Base-by-base conservation (phyloP, 192 early-diverging fungal genomes). In the Rhizophagus sp. region DNA sequence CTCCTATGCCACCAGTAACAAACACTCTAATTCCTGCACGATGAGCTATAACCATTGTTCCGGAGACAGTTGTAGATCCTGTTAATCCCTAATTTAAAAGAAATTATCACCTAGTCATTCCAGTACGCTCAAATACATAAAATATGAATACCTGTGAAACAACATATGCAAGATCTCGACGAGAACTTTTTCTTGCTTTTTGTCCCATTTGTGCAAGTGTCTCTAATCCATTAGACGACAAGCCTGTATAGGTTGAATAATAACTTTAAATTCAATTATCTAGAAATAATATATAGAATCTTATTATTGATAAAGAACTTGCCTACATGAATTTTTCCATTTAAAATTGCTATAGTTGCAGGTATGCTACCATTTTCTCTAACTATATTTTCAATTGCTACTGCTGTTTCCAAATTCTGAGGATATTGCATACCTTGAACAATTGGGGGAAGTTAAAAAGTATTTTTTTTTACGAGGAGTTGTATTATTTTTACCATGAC, bases 1-100 rank as follows among this genome's bases (percentile, higher is more conserved):
- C 98, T 52, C 98, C 98, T 73, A 99, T 98, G 8, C 78, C 98
- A 24, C 98, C 98, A 7, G 98, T 99, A 10, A 94, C 96, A 89
- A 99, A 99, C 0, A 99, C 85, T 49, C 82, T 80, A 73, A 99
- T 99, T 2, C 96, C 97, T 9, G 93, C 95, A 63, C 83, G 82
- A 79, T 96, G 89, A 4, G 98, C 97, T 7, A 93, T 88, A n/a
- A 95, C 73, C 92, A 97, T 95, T 0, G 97, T 99, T 8, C 91
- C 92, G 17, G 97, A 91, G 17, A 99, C 98, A 1, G 98, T 99
- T 0, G 98, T 99, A 8, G 95, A 92, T 0, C 97, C 97, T 3
- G 90, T 87, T 79, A 88, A 74, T 17, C 88, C 83, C 88, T 90
- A 79, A 12, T 36, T 24, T 24, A 61, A 63, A 69, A 82, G 19